Evolutionary conservation across 2,329 filamentous ascomycete species (phyloP).

Genomic region (Colletotrichum sp.): DNA sequence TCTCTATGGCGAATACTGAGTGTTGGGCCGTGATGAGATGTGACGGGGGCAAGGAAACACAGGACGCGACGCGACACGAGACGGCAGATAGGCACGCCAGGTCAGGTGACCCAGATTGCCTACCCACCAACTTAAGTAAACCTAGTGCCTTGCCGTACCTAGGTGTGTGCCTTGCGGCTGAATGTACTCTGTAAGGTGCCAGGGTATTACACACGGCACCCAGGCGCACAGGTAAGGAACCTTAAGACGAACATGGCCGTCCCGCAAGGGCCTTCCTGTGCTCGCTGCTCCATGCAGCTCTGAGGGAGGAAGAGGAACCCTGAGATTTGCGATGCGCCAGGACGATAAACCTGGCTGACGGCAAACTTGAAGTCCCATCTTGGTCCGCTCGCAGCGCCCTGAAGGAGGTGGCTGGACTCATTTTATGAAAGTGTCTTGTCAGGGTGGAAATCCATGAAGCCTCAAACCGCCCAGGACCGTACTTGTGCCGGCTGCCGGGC

Average conservation of each 20-base stretch:
- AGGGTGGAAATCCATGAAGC: neutral
- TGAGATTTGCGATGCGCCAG: neutral
- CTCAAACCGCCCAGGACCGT: neutral
- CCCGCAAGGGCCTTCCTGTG: neutral
- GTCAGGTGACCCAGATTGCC: neutral
- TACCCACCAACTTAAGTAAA: neutral
- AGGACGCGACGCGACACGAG: neutral
- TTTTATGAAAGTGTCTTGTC: neutral
- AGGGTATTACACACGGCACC: neutral
- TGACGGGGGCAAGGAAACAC: neutral
- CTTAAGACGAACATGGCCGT: neutral
- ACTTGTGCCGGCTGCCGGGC: slow-evolving; percentile 6
- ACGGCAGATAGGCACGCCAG: neutral
- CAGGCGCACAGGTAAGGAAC: neutral
- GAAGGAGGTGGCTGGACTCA: neutral
- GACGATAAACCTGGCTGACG: neutral
- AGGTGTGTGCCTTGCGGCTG: neutral
- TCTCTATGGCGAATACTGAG: neutral
- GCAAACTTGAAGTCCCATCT: neutral
- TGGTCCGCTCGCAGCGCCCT: neutral
- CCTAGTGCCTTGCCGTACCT: neutral
- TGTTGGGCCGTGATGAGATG: neutral
- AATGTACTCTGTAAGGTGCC: neutral
- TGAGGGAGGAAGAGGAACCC: neutral
- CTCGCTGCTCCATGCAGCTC: neutral